These are phyloP conservation scores for Coemansia sp. DNA, from an alignment of 192 early-diverging fungal species.

Conservation along the genomic window DNA sequence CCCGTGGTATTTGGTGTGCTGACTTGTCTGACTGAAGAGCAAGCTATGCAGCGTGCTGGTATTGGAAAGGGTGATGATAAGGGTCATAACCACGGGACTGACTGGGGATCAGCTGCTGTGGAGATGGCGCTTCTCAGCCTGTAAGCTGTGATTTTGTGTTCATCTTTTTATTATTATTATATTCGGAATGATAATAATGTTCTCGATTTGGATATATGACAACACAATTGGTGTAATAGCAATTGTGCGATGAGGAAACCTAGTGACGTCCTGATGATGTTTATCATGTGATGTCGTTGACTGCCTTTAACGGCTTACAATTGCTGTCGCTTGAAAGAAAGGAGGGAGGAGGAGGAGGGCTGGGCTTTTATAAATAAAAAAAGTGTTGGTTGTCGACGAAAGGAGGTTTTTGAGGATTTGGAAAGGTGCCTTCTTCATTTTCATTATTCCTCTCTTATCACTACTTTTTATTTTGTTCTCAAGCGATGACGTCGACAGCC, in stretches of 20 bases:
- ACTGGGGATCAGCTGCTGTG: constrained; percentile 95
- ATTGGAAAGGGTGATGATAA: constrained; percentile 53
- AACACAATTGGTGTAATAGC: not conserved
- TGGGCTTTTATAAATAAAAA: too few species aligned
- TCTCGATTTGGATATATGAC: not conserved
- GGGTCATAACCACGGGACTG: constrained; percentile 93
- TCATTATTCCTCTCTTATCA: not conserved
- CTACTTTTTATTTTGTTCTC: not conserved
- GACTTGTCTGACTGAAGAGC: constrained; percentile 91
- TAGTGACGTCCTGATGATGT: not conserved
- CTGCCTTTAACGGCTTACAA: not conserved
- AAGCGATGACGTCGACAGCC: not conserved
- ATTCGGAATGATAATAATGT: too few species aligned
- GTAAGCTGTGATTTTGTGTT: constrained; percentile 8
- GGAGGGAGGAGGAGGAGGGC: too few species aligned
- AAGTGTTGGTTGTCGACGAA: too few species aligned
- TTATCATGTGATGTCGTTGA: not conserved
- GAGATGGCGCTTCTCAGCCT: constrained; percentile 84
- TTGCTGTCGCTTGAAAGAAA: not conserved
- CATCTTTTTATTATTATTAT: not conserved
- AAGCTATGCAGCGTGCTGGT: constrained; percentile 85
- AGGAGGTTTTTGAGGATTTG: too few species aligned
- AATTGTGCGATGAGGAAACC: not conserved
- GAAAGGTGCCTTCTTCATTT: too few species aligned
- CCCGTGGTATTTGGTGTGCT: constrained; percentile 97